phyloP scores from a whole-genome alignment of 495 filamentous ascomycete species.

The Amphirosellinia nigrospora region DNA sequence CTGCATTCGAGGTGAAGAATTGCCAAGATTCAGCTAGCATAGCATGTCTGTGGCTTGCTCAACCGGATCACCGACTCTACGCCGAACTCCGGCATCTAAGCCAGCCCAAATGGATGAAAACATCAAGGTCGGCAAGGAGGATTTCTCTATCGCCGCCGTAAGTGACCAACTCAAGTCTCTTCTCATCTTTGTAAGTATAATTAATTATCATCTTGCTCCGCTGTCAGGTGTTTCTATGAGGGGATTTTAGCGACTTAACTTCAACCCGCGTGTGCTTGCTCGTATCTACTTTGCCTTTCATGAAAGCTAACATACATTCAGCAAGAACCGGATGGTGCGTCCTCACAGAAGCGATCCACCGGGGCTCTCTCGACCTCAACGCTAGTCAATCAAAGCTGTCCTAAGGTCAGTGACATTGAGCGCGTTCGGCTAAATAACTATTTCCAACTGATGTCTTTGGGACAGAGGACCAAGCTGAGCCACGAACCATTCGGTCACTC shows the following conservation, averaged over 20 bases:
- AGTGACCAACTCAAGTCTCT: constrained; percentile 38
- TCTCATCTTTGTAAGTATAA: constrained; percentile 36
- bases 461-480: constrained; percentile 56
- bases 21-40: constrained; percentile 21
- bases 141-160: constrained; percentile 38
- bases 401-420: constrained; percentile 44
- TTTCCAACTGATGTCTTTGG: constrained; percentile 36
- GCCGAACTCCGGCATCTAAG: constrained; percentile 44
- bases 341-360: constrained; percentile 49
- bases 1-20: constrained; percentile 24
- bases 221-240: constrained; percentile 1
- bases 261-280: not conserved
- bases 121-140: constrained; percentile 43
- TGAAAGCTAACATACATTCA: constrained; percentile 23
- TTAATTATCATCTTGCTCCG: constrained; percentile 9
- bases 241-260: not conserved
- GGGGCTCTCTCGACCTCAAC: constrained; percentile 54
- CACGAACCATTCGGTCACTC: constrained; percentile 45
- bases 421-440: not conserved
- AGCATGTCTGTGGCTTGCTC: constrained; percentile 55
- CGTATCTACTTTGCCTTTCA: not conserved
- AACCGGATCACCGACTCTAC: constrained; percentile 56
- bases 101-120: constrained; percentile 54
- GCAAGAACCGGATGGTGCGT: constrained; percentile 31
- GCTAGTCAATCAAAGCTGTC: constrained; percentile 54